Base-by-base conservation (phyloP, 208 protist genomes). In the Crithidia thermophila region DNA sequence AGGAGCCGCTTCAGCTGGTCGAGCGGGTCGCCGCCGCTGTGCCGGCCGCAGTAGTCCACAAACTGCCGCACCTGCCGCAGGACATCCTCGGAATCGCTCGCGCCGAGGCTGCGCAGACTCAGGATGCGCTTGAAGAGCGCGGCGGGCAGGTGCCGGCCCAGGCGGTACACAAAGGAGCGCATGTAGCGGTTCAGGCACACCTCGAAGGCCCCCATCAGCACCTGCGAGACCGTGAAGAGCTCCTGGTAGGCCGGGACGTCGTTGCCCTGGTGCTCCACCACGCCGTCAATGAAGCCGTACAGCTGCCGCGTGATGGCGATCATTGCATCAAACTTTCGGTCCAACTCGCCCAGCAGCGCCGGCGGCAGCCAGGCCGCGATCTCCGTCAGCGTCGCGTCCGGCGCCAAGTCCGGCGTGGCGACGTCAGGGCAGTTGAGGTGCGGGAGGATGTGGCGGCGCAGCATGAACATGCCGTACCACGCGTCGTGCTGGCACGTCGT, bases 191-290 rank as follows among this genome's bases (percentile, higher is more conserved):
- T 85, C 30, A 98, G 60, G 70, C 87, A 90, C 71, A 91, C 90
- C 82, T 97, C 94, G 56, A 98, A 90, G 61, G 85, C 80, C 45
- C 93, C 94, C 43, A 96, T 85, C 36, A 94, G 77, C 45, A 94
- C 79, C 72, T 99, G 95, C 14, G 98, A 99, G 7, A 98, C 90
- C 10, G 97, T 88, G 49, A 99, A 93, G 11, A 99, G 43, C 76
- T 99, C 98, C 49, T 99, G 98, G 72, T 96, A 95, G 36, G 88
- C 85, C 20, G 93, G 90, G 4, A 96, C 87, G 82, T 99, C 99
- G 51, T 93, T 85, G 50, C 98, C 98, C 59, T 99, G 98, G 57
- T 98, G 81, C 11, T 67, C 62, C 36, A 89, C 77, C 37, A 81
- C 60, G 43, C 95, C 97, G 53, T 94, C 84, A 45, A 96, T 87